Evolutionary conservation across 176 grass and related monocot genomes (phyloP).

Genomic region (Cenchrus americanus): DNA sequence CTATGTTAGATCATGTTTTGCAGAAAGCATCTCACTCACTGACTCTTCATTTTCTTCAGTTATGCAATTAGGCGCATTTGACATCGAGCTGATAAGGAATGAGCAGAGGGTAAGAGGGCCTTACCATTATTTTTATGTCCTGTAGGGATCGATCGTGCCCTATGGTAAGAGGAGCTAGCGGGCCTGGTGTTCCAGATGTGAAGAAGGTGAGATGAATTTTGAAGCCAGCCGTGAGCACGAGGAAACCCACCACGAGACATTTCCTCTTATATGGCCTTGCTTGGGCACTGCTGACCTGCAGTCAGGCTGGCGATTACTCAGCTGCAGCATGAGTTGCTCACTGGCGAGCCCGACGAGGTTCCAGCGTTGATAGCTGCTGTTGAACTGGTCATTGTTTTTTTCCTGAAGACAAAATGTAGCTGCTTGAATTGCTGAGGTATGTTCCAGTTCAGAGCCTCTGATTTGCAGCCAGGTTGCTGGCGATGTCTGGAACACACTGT

Average conservation of each 20-base stretch:
- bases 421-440: not conserved
- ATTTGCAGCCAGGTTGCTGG: not conserved
- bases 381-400: not conserved
- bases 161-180: not conserved
- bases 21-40: no score
- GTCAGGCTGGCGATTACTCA: not conserved
- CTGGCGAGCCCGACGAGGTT: not conserved
- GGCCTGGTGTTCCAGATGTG: not conserved
- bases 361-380: not conserved
- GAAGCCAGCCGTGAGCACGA: not conserved
- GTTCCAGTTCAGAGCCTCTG: not conserved
- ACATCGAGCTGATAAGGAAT: not conserved
- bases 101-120: not conserved
- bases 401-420: not conserved
- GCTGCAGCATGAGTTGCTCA: not conserved
- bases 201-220: not conserved
- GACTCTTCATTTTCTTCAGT: no score
- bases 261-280: not conserved
- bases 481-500: not conserved
- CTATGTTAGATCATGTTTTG: no score
- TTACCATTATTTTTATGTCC: constrained; percentile 20
- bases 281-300: not conserved
- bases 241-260: not conserved
- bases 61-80: not conserved
- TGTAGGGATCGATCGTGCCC: not conserved